Conservation (phyloP, 371 early-diverging fungal species). For the Zopfochytrium polystomum region DNA sequence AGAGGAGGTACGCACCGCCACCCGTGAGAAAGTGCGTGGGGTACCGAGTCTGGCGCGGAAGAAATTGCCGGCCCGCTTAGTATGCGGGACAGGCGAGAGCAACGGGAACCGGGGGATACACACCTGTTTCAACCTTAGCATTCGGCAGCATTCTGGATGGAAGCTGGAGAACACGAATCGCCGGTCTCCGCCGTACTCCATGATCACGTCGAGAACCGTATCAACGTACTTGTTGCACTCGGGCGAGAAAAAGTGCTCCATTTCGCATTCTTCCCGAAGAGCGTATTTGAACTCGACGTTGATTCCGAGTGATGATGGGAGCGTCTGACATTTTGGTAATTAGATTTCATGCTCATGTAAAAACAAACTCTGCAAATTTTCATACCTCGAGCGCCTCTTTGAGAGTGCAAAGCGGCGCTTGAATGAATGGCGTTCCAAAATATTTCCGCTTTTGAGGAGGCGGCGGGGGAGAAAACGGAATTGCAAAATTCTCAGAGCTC, state of each 20-base stretch:
- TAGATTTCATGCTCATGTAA: not conserved
- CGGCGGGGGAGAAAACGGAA: not conserved
- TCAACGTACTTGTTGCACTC: conserved; percentile 90
- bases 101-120: not conserved
- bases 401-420: conserved; percentile 79
- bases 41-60: conserved; percentile 32
- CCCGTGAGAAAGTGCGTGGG: conserved; percentile 93
- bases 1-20: conserved; percentile 71
- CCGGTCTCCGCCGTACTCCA: conserved; percentile 64
- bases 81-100: not conserved
- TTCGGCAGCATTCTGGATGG: conserved; percentile 84
- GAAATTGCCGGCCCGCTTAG: not conserved
- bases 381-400: conserved; percentile 69
- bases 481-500: not conserved
- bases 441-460: conserved; percentile 67
- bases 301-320: conserved; percentile 79
- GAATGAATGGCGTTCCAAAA: conserved; percentile 72
- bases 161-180: conserved; percentile 92
- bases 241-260: conserved; percentile 51
- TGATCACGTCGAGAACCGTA: conserved; percentile 73
- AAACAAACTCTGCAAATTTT: not conserved
- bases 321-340: conserved; percentile 38
- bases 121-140: conserved; percentile 73
- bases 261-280: conserved; percentile 81
- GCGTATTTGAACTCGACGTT: conserved; percentile 98